Base-by-base conservation (phyloP, 768 basidiomycete genomes). In the Podaxis carcinomalis region DNA sequence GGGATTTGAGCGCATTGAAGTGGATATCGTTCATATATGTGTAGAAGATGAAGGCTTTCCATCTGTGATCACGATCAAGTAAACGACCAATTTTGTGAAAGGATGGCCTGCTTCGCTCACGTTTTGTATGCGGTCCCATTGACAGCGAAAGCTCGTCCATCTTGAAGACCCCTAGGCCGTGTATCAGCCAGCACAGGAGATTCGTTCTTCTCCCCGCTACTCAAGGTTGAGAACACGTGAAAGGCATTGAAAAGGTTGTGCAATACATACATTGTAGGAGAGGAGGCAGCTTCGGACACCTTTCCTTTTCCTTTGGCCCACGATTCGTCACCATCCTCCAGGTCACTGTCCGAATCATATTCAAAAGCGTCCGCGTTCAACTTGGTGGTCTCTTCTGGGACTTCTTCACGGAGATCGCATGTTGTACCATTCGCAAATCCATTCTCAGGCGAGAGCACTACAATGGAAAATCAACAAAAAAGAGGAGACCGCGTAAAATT, bases 321-420 rank as follows among this genome's bases (percentile, higher is more conserved):
- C 13, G 19, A 23, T 21, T 46, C 44, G 7, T 37, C 58, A 14
- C 16, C 39, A 19, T 46, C 59, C 46, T 60, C 59, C 7, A 64
- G 51, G 25, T 64, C 63, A 47, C 63, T 61, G 35, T 64, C 59
- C n/a, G 59, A 56, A 27, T 55, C 49, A 46, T 56, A 64, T 28
- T 64, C 63, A 40, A 61, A 61, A 4, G 37, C 19, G 13, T 56
- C 63, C 10, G 44, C 19, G 5, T 54, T 32, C 23, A 64, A 25
- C n/a, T 64, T 60, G n/a, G 35, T 21, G 11, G 40, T 21, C 46
- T 60, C 59, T 37, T 60, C 37, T 11, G 36, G 14, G 9, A 37
- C 35, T 19, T 51, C 35, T 28, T 49, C 21, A 16, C 42, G 49
- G 23, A 60, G 50, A 14, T 61, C 57, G 13, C 52, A 60, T 5